phyloP scores from a whole-genome alignment of 129 eudicot genomes.

The Erigeron canadensis region DNA sequence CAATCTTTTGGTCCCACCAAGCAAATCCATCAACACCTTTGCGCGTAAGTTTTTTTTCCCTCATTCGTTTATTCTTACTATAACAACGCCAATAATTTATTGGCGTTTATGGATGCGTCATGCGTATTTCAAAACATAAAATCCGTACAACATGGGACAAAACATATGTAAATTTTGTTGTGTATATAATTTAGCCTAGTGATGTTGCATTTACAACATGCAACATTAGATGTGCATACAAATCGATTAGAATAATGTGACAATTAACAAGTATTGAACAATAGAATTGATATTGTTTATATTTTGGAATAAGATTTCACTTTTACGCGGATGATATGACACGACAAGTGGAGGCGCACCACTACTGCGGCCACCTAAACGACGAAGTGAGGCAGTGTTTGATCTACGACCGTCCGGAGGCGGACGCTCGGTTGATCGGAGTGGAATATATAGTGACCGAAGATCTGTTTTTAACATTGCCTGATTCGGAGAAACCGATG shows the following conservation, averaged over 20 bases:
- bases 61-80: no score
- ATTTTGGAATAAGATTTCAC: conserved; percentile 48
- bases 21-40: conserved; percentile 92
- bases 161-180: no score
- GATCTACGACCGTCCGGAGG: conserved; percentile 74
- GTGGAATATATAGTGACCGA: conserved; percentile 78
- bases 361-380: conserved; percentile 79
- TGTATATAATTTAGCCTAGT: no score
- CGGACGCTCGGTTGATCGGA: conserved; percentile 73
- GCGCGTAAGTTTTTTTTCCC: conserved; percentile 58
- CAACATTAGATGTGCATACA: no score
- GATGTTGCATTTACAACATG: no score
- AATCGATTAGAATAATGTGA: no score
- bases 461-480: conserved; percentile 63
- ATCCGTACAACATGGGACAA: no score
- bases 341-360: conserved; percentile 97
- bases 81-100: no score
- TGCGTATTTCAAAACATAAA: no score
- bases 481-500: conserved; percentile 71
- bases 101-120: no score
- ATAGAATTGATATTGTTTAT: not conserved
- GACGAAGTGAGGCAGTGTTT: conserved; percentile 87
- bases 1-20: conserved; percentile 80
- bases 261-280: no score
- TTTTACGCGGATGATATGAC: conserved; percentile 95